Evolutionary conservation across 306 rosid species (phyloP).

Genomic region (Lupinus albus): DNA sequence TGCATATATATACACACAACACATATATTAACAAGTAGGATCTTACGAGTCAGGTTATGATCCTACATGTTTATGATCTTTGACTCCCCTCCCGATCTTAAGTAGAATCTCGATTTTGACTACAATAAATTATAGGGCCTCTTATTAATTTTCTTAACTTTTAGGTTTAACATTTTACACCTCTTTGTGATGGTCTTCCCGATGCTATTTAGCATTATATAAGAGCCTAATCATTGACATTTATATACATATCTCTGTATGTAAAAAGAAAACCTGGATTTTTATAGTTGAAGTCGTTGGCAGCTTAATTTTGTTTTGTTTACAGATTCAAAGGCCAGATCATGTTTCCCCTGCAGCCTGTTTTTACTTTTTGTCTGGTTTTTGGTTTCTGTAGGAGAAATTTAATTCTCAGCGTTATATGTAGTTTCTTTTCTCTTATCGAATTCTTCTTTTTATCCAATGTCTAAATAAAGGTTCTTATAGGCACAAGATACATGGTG

Average conservation of each 20-base stretch:
- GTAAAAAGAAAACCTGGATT: neutral
- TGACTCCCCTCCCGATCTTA: no score
- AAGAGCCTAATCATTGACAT: neutral
- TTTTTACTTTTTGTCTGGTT: neutral
- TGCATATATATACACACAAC: no score
- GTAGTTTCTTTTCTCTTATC: neutral
- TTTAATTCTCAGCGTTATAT: neutral
- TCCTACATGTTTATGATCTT: no score
- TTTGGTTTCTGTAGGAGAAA: neutral
- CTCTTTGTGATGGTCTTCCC: neutral
- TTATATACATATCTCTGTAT: neutral
- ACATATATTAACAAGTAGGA: no score
- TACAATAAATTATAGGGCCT: no score
- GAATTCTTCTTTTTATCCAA: neutral
- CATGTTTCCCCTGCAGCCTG: neutral
- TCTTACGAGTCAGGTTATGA: no score
- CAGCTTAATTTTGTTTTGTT: neutral
- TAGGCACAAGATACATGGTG: neutral
- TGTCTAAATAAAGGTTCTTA: neutral
- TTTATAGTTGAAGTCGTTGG: neutral
- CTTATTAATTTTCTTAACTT: neutral
- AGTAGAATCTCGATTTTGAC: no score
- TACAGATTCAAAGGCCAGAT: neutral
- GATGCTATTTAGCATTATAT: neutral
- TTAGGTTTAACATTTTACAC: neutral